These are phyloP conservation scores for Maudiozyma serrabonitensis DNA, from an alignment of 805 yeast genomes.

Conservation along the genomic window DNA sequence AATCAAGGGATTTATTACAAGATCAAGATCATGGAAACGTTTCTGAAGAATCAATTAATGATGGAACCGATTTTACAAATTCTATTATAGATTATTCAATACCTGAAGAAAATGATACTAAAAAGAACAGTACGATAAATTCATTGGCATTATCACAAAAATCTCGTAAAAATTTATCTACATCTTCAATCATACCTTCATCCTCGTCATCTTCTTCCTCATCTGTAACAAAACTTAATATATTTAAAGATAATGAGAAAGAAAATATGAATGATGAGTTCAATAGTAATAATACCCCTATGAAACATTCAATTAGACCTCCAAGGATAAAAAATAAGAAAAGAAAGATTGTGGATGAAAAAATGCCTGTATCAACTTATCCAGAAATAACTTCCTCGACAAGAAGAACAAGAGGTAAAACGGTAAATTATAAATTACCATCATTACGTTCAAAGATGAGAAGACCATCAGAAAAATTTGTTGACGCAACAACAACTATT, in stretches of 20 bases:
- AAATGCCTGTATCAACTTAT: conserved; percentile 29
- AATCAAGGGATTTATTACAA: background rate
- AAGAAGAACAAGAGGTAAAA: conserved; percentile 44
- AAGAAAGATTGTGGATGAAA: conserved; percentile 30
- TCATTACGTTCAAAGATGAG: conserved; percentile 62
- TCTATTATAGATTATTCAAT: conserved; percentile 27
- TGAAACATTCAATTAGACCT: conserved; percentile 26
- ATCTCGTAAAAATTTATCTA: background rate
- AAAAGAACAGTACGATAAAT: background rate
- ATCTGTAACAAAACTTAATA: conserved; percentile 18
- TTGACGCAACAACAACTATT: conserved; percentile 46
- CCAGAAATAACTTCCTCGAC: conserved; percentile 5
- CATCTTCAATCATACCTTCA: background rate
- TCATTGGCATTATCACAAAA: too few relatives aligned
- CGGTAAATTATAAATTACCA: conserved; percentile 58
- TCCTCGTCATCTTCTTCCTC: background rate
- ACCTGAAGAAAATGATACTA: conserved; percentile 21
- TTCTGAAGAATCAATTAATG: background rate
- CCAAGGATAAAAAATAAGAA: conserved; percentile 19
- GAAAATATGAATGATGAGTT: background rate
- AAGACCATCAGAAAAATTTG: conserved; percentile 47
- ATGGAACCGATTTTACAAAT: conserved; percentile 15
- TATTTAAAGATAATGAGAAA: conserved; percentile 15
- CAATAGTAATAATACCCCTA: background rate
- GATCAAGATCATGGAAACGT: too few relatives aligned